These are phyloP conservation scores for Cladophialophora yegresii DNA, from an alignment of 2,329 filamentous ascomycete species.

Conservation along the genomic window DNA sequence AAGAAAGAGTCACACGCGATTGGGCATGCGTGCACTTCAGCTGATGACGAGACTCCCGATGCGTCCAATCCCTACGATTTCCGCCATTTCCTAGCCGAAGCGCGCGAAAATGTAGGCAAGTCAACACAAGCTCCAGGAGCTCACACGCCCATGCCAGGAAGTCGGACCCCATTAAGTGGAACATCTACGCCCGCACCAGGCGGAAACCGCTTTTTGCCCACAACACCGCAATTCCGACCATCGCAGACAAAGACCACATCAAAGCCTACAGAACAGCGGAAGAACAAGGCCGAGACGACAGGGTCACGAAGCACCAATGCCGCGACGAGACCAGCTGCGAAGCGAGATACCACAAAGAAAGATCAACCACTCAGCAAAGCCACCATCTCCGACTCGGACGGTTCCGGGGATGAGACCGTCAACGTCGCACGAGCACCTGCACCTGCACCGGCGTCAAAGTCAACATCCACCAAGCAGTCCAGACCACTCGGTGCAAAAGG, in stretches of 20 bases:
- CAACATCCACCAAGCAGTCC: background rate
- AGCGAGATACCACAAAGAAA: conserved; percentile 23
- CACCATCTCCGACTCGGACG: conserved; percentile 32
- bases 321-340: conserved; percentile 10
- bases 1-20: conserved; percentile 34
- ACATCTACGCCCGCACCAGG: conserved; percentile 43
- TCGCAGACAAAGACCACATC: conserved; percentile 37
- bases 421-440: conserved; percentile 1
- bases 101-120: conserved; percentile 42
- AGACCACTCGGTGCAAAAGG: conserved; percentile 10
- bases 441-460: conserved; percentile 1
- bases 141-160: conserved; percentile 33
- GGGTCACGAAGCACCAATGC: background rate
- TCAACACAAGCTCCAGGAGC: conserved; percentile 23
- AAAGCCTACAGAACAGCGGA: conserved; percentile 32
- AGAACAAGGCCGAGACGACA: conserved; percentile 18
- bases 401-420: conserved; percentile 18
- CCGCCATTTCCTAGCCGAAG: conserved; percentile 52
- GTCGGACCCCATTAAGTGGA: conserved; percentile 39
- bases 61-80: conserved; percentile 53
- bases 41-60: conserved; percentile 48
- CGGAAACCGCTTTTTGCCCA: conserved; percentile 37
- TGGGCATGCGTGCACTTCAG: conserved; percentile 33
- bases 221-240: conserved; percentile 42
- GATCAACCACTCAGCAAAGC: conserved; percentile 27